A percentile compares a stretch with the other conserved stretches of the same genome.
Conservation (phyloP, 164 flowering plant species). For the Nymphaea colorata region DNA sequence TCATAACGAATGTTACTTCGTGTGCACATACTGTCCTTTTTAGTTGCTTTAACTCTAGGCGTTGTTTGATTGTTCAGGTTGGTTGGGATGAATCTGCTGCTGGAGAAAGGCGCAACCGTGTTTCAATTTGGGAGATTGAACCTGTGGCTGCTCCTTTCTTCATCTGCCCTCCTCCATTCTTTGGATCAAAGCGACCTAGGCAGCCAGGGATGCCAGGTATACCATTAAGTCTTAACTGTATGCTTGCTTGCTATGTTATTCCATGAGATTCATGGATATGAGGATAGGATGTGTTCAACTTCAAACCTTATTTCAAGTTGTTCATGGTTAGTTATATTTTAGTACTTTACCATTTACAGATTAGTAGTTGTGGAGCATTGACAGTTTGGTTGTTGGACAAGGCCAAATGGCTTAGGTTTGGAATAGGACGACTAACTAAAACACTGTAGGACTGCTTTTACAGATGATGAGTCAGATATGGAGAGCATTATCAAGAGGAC, state of each 20-base stretch:
- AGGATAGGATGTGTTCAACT: background rate
- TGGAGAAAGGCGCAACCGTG: constrained; percentile 80
- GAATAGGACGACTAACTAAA: background rate
- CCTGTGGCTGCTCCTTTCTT: constrained; percentile 96
- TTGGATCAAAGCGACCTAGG: constrained; percentile 78
- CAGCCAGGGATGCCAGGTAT: constrained; percentile 93
- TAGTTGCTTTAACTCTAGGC: background rate
- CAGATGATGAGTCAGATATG: constrained; percentile 74
- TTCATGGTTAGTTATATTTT: background rate
- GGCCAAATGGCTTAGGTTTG: background rate
- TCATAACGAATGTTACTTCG: background rate
- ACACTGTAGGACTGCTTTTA: constrained; percentile 5
- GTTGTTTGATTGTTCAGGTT: background rate
- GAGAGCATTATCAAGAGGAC: constrained; percentile 67
- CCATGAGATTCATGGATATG: background rate
- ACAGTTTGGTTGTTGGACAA: background rate
- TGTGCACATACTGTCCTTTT: background rate
- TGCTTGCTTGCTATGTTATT: background rate
- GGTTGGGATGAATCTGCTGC: constrained; percentile 98
- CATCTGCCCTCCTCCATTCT: constrained; percentile 88
- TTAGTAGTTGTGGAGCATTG: background rate
- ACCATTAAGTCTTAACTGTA: background rate
- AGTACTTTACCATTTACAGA: no score
- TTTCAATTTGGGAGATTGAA: constrained; percentile 98
- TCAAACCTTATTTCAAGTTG: background rate